Evolutionary conservation across 225 moss, liverwort and hornwort genomes (phyloP).

Genomic region (Physcomitrium patens): DNA sequence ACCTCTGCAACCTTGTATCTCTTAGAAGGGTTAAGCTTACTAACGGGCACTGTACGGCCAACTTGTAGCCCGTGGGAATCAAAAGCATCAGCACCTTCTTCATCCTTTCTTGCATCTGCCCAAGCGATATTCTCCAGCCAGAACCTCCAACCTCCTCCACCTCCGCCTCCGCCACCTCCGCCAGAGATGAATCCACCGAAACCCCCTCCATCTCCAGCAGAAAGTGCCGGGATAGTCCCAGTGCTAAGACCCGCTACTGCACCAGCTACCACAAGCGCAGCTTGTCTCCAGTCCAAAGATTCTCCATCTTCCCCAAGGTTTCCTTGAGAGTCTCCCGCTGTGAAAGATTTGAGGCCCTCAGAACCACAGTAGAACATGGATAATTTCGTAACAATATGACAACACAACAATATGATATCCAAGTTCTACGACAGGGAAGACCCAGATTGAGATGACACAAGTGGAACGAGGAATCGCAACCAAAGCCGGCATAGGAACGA

Average conservation of each 20-base stretch:
- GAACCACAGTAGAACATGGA: background rate
- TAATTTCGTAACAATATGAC: background rate
- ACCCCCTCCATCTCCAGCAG: slow-evolving; percentile 65
- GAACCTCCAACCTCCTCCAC: slow-evolving; percentile 61
- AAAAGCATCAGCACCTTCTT: slow-evolving; percentile 64
- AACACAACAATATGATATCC: background rate
- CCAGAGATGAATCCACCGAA: slow-evolving; percentile 52
- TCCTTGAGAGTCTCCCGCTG: slow-evolving; percentile 38
- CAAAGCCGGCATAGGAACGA: background rate
- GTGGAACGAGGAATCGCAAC: background rate
- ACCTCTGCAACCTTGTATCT: slow-evolving; percentile 80
- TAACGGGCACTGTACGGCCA: slow-evolving; percentile 75
- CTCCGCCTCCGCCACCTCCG: slow-evolving; percentile 69
- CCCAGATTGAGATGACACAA: slow-evolving; percentile 6
- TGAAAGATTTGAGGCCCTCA: slow-evolving; percentile 18
- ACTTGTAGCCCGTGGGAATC: slow-evolving; percentile 88
- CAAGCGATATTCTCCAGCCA: slow-evolving; percentile 65
- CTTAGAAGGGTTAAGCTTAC: slow-evolving; percentile 82
- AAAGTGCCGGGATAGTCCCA: slow-evolving; percentile 39
- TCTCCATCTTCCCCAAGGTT: slow-evolving; percentile 7
- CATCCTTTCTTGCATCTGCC: slow-evolving; percentile 70
- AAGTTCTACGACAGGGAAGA: background rate
- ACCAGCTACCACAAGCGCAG: slow-evolving; percentile 46
- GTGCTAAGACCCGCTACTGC: slow-evolving; percentile 48
- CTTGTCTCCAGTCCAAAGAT: slow-evolving; percentile 48